Evolutionary conservation across 805 yeast species (phyloP), one percentile per base, ranked within the genome.

Genomic region (Yarrowia bubula): DNA sequence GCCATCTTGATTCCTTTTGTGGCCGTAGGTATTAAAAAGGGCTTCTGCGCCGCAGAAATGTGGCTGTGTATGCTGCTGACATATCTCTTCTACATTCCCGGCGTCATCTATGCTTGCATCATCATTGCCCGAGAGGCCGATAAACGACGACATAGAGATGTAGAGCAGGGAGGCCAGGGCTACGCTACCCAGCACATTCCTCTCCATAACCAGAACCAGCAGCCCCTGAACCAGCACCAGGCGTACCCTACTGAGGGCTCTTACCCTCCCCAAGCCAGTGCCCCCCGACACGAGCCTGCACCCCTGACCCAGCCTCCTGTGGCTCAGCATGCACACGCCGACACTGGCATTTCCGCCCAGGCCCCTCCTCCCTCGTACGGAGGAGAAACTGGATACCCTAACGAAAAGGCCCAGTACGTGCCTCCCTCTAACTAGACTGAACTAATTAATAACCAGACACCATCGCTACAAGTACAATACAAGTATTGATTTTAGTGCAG

Each of bases 321-420:
- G 28, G 11, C 10, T n/a, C 38, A 47, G 28, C 28, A 31, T 14
- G 18, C 53, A 22, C 28, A 22, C 8, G 39, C n/a, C 32, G 31
- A 18, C 2, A 4, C 35, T 1, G 41, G 7, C 11, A 48, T 48
- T 33, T 10, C 41, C 5, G 42, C 57, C 17, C 57, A 50, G 42
- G 57, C 32, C 5, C 57, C 57, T 50, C 57, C 57, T 35, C 57
- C 57, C 13, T 35, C 42, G 10, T 50, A 50, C 42, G 15, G 41
- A 6, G 57, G 37, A 13, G 42, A 42, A 0, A 41, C 41, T 10
- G 8, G 41, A 3, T 13, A 35, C 8, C 32, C 31, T 13, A 13
- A 50, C 15, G 41, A 50, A 14, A 50, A 50, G 57, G 57, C 57
- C 14, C 57, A 50, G 17, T 50, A 50, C 15, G 31, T 33, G 9